Conservation (phyloP, 148 eudicot genomes). For the Rhododendron molle region DNA sequence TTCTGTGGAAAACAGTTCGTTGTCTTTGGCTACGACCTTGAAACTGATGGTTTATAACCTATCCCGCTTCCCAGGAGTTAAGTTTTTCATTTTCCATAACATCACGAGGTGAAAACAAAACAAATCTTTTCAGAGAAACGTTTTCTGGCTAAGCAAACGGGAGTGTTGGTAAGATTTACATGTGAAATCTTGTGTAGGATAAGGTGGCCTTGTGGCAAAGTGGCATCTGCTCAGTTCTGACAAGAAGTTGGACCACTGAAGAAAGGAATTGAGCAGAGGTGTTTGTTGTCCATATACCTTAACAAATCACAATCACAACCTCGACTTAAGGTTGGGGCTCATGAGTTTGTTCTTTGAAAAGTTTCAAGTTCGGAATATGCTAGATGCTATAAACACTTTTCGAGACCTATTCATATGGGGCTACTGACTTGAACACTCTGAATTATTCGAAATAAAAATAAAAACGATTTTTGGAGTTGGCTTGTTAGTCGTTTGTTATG, state of each 20-base stretch:
- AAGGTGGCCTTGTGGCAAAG: not conserved
- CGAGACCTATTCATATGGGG: no score
- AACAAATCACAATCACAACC: not conserved
- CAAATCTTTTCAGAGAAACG: not conserved
- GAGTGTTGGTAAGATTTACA: not conserved
- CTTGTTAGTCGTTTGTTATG: no score
- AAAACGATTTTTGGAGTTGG: no score
- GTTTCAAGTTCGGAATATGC: no score
- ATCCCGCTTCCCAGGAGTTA: not conserved
- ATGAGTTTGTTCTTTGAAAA: no score
- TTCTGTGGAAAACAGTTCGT: not conserved
- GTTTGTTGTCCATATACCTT: not conserved
- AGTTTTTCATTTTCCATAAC: not conserved
- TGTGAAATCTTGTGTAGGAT: not conserved
- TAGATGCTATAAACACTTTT: no score
- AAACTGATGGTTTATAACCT: not conserved
- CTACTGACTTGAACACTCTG: no score
- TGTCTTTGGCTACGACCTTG: not conserved
- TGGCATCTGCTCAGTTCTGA: not conserved
- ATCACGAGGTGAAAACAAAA: not conserved
- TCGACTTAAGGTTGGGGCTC: not conserved
- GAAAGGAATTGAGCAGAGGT: not conserved
- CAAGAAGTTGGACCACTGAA: not conserved
- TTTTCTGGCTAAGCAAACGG: not conserved
- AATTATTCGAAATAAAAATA: no score